A percentile compares a stretch with the other conserved stretches of the same genome.
These are phyloP conservation scores for Fraxinus albicans DNA, from an alignment of 305 asterid genomes.

Conservation along the genomic window DNA sequence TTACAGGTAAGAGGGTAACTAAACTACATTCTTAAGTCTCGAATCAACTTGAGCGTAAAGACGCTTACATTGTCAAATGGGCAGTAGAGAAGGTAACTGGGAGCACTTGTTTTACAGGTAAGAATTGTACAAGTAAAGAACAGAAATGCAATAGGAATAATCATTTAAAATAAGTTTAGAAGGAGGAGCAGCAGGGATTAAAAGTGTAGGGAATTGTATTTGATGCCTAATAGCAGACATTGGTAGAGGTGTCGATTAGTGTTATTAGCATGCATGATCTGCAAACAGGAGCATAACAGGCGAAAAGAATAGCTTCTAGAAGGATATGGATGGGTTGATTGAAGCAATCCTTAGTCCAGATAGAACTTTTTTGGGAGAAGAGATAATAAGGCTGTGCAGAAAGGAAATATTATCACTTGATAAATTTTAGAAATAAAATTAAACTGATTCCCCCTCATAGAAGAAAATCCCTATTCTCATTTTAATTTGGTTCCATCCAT, in stretches of 20 bases:
- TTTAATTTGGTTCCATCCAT: not conserved
- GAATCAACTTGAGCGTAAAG: not conserved
- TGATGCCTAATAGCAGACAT: not conserved
- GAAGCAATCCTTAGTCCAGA: not conserved
- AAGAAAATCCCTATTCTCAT: not conserved
- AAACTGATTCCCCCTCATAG: not conserved
- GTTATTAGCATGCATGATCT: not conserved
- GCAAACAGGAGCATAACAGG: not conserved
- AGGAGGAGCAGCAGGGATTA: not conserved
- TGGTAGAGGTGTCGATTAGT: not conserved
- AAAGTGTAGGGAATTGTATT: not conserved
- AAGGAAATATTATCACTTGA: not conserved
- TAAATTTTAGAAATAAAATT: not conserved
- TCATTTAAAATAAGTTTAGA: not conserved
- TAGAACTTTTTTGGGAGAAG: not conserved
- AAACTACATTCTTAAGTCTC: not conserved
- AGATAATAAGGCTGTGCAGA: not conserved
- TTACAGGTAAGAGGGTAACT: not conserved
- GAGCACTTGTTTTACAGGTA: not conserved
- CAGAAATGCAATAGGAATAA: not conserved
- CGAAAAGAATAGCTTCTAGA: not conserved
- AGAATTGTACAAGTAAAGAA: not conserved
- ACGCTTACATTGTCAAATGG: not conserved
- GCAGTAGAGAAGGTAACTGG: not conserved
- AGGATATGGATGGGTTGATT: not conserved